Evolutionary conservation across 2,329 filamentous ascomycete genomes (phyloP), one percentile per base, ranked within the genome.

Genomic region (Thielaviopsis ethacetica): DNA sequence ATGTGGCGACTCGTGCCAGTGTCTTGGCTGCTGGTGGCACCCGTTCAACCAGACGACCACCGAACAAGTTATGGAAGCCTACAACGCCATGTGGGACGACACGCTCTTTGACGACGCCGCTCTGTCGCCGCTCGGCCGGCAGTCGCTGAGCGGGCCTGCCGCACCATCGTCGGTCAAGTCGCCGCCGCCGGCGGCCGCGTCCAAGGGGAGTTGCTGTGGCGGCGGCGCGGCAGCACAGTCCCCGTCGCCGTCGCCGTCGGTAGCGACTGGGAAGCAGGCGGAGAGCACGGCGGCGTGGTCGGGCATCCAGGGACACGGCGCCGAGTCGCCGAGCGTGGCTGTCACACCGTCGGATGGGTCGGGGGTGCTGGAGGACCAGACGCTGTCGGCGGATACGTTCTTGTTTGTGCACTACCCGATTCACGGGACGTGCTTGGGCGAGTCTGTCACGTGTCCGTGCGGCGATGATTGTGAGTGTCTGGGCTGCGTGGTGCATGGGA

Each of bases 1-100:
- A 54, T 88, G 84, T 65, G 84, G 84, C 21, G 79, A 83, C 58
- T 72, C 72, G 27, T 88, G 84, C 63, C 76, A 82, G 63, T 88
- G 84, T 65, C 72, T 86, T 41, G 84, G 83, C 12, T 88, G 84
- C 66, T 75, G 81, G 5, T 80, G 79, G 2, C 83, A 86, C 66
- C 82, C 84, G 13, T 84, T 82, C 65, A 86, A 86, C 63, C 74
- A 80, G 7, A 79, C 82, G 22, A 86, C 79, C 56, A 76, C 73
- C 62, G 73, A 72, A 55, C 75, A 75, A 60, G 73, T 83, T 2
- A 71, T 75, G 56, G 77, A 76, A 6, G 76, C 76, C 1, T 74
- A 70, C 68, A 68, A 70, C 53, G 70, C 65, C 57, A 73, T 73
- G 71, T 64, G 65, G 62, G 70, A 72, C 27, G 71, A 73, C 44